Base-by-base conservation (phyloP, 2,329 filamentous ascomycete genomes). In the Fusarium sp. region DNA sequence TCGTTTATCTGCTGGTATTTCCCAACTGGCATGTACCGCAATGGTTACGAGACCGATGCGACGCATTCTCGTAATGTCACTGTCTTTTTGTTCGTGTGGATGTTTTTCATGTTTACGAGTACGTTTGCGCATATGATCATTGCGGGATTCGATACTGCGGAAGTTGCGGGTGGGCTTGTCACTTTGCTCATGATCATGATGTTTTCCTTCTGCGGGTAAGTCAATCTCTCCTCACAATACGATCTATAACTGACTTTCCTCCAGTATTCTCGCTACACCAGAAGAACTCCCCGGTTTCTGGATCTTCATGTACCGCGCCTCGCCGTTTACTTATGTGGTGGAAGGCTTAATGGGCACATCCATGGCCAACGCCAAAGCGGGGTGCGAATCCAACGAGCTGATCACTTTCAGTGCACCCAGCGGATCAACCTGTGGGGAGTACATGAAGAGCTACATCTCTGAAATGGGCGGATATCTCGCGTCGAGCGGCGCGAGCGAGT, bases 271-370 rank as follows among this genome's bases (percentile, higher is more conserved):
- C 52, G 89, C 89, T 8, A 80, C 83, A 3, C 90, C 90, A 1
- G 76, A 79, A 1, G 80, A 83, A 3, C 84, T 94, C n/a, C 91
- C 92, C 0, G 82, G 87, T 4, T 93, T 94, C 83, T 94, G 92
- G 92, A 87, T 89, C 71, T 92, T 92, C 83, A 90, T 93, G 87
- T 93, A 93, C 77, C 86, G 90, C 40, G 81, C 92, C 53, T 92
- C 88, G 1, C 92, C 92, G 0, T 90, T 94, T 76, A 92, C 91
- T 0, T 95, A 95, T 76, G 81, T 94, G 3, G 86, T 93, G 34
- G 85, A 86, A 44, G 90, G 88, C 1, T 85, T 95, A 76, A 78
- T 93, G 7, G 85, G 88, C 0, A 86, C 87, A 3, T 89, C 86
- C 1, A 80, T 95, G 27, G 90, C 90, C 12, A 87, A 90, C 69